These are phyloP conservation scores for Xanthoconium separans DNA, from an alignment of 1,284 basidiomycete species.

Conservation along the genomic window DNA sequence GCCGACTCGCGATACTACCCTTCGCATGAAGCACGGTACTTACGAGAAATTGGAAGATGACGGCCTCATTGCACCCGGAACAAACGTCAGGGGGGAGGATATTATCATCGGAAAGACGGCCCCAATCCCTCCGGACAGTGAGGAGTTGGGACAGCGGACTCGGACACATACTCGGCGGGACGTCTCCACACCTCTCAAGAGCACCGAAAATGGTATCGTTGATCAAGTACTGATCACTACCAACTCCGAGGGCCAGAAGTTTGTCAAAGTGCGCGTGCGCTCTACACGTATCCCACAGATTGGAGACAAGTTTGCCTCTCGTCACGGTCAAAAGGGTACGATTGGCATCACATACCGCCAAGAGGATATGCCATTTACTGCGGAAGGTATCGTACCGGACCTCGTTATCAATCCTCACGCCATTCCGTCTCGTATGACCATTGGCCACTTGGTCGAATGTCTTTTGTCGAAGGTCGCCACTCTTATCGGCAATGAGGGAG, in stretches of 20 bases:
- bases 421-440: slow-evolving; percentile 99
- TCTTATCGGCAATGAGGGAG: slow-evolving; percentile 93
- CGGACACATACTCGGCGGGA: slow-evolving; percentile 90
- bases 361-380: slow-evolving; percentile 99
- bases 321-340: slow-evolving; percentile 99
- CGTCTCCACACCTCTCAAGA: slow-evolving; percentile 96
- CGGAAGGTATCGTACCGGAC: slow-evolving; percentile 95
- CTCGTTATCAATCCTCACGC: slow-evolving; percentile 99
- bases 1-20: slow-evolving; percentile 89
- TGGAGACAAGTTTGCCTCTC: slow-evolving; percentile 99
- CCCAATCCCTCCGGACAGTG: slow-evolving; percentile 93
- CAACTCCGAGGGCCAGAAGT: slow-evolving; percentile 94
- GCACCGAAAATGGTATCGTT: slow-evolving; percentile 96
- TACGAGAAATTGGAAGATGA: slow-evolving; percentile 99
- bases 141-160: slow-evolving; percentile 94
- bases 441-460: slow-evolving; percentile 99
- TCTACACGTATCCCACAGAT: slow-evolving; percentile 96
- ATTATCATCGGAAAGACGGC: slow-evolving; percentile 99
- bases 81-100: slow-evolving; percentile 94
- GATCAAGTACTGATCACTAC: slow-evolving; percentile 98
- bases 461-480: slow-evolving; percentile 96
- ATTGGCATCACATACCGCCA: slow-evolving; percentile 99
- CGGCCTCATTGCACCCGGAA: slow-evolving; percentile 93
- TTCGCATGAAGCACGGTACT: slow-evolving; percentile 97
- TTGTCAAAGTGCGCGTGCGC: slow-evolving; percentile 96